Base-by-base conservation (phyloP, 352 stramenopile species). In the Elongisporangium prolatum region DNA sequence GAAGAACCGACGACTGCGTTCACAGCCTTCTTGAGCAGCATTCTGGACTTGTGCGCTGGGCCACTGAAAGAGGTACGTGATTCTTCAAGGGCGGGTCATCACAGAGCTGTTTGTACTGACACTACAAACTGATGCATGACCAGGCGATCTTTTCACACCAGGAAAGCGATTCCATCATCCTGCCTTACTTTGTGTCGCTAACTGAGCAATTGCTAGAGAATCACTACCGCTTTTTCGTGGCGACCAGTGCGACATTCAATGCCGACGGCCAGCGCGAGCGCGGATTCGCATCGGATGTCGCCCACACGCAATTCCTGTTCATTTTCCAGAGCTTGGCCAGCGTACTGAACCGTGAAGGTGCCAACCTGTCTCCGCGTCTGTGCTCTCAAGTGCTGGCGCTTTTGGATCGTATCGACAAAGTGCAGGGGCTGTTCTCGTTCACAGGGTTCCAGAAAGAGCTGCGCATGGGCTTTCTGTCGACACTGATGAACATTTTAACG, bases 141-240 rank as follows among this genome's bases (percentile, higher is more conserved):
- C 65, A 90, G 81, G 65, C 72, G 13, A 91, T 93, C 24, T 91
- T 91, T 59, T 76, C 73, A 1, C 81, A 90, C 38, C 65, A 75
- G 0, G 77, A 91, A 62, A 91, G 79, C 40, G 80, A 91, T 56
- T 77, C 77, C 0, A 65, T 89, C 37, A 83, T 88, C 21, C 54
- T 91, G 8, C 65, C 74, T 34, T 91, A 87, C 63, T 93, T 86
- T 48, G 72, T 93, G 28, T 69, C 75, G 13, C 64, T 93, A 14
- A 61, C 91, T 2, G 81, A 91, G 61, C 80, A 90, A 56, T 61
- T 93, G 21, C 58, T 93, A 10, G 80, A 90, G 60, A 91, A 91
- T 56, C 84, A 91, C 40, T 93, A 86, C 61, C 77, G 84, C 21
- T 91, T 88, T 56, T 93, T 93, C 58, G 83, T 93, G 21, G 66